Evolutionary conservation across 176 grass and related monocot species (phyloP), one percentile per base, ranked within the genome.

Genomic region (Hordeum marinum): DNA sequence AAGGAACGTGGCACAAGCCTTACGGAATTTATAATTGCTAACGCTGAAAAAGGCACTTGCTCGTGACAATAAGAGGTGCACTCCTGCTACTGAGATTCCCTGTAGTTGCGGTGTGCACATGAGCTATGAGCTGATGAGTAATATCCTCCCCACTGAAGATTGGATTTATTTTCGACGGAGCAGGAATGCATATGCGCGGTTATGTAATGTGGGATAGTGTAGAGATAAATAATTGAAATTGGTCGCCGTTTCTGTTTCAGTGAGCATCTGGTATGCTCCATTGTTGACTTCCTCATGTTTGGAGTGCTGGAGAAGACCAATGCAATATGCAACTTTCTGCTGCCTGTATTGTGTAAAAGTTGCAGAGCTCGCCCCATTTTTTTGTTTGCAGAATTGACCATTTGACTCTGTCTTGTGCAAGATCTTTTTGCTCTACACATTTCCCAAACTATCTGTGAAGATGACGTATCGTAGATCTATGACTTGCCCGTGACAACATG

Each of bases 1-100:
- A 34, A 96, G 90, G 72, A 98, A 98, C 25, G 86, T 98, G 1
- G 77, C 89, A 24, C 32, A 87, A 60, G 91, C 91, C 17, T 72
- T 96, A 36, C 76, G 35, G 58, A 61, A 37, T 72, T 43, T 94
- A 20, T 98, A 72, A 94, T 84, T 80, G 39, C n/a, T 58, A 68
- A 74, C 12, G 17, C 26, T 20, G 13, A 9, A 31, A 58, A 66
- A 79, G 14, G 76, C n/a, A 40, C 62, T 74, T 4, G 5, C 4
- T 27, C 35, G 45, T 75, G 67, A 80, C 18, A 84, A 88, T 83
- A 83, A 79, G 43, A 60, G 88, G 80, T 60, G 58, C 26, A 83
- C 62, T 48, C 74, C 8, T 36, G 65, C 10, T 76, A 59, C 66
- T 14, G 3, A 58, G 25, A 83, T 83, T 78, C 21, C 41, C 60